A percentile compares a stretch with the other conserved stretches of the same genome.
Evolutionary conservation across 2,329 filamentous ascomycete genomes (phyloP).

Genomic region (Cladosporium austrohemisphaericum): DNA sequence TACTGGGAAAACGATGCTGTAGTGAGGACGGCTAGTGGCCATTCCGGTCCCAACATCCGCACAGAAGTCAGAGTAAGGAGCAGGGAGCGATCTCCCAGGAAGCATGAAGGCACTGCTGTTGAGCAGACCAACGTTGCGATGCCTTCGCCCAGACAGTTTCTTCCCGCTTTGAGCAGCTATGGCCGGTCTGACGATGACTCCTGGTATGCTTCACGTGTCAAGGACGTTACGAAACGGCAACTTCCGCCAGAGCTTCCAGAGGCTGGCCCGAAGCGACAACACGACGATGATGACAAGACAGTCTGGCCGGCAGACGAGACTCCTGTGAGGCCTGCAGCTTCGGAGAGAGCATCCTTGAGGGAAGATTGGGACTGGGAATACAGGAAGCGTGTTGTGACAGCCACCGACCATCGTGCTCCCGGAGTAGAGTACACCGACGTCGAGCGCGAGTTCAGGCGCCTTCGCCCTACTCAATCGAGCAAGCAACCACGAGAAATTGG

Average conservation of each 20-base stretch:
- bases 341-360: conserved; percentile 1
- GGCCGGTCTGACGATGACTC: conserved; percentile 5
- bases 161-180: background rate
- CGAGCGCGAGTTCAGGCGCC: conserved; percentile 3
- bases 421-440: conserved; percentile 4
- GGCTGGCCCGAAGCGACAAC: background rate
- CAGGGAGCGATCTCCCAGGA: background rate
- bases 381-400: conserved; percentile 1
- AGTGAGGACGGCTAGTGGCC: conserved; percentile 3
- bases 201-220: conserved; percentile 12
- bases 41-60: background rate
- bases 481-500: background rate
- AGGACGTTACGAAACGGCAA: conserved; percentile 1
- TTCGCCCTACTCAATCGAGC: background rate
- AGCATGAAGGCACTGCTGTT: background rate
- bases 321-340: conserved; percentile 2
- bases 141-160: conserved; percentile 10
- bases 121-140: background rate
- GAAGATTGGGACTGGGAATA: conserved; percentile 16
- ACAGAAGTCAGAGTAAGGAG: background rate
- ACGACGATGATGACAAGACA: conserved; percentile 1
- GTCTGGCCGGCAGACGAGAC: conserved; percentile 3
- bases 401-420: background rate
- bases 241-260: background rate
- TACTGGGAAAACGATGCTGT: conserved; percentile 2